These are phyloP conservation scores for Ascobolus immersus DNA, from an alignment of 495 filamentous ascomycete species.

Conservation along the genomic window DNA sequence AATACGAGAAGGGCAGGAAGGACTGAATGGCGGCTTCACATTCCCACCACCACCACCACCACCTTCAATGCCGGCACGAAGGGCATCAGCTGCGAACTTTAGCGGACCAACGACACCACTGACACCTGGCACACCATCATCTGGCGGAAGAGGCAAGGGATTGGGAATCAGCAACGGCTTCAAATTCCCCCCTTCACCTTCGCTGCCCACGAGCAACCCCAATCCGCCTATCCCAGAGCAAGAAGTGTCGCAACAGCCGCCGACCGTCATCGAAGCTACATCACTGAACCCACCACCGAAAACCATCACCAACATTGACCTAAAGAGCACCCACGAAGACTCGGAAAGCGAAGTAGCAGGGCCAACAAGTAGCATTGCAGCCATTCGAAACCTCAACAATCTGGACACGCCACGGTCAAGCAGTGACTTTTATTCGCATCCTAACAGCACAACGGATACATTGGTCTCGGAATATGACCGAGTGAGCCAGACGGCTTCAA, in stretches of 20 bases:
- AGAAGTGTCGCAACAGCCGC: slow-evolving; percentile 1
- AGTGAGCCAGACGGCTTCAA: slow-evolving; percentile 24
- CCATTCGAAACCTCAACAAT: slow-evolving; percentile 17
- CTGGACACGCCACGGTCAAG: slow-evolving; percentile 59
- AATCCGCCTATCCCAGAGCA: no score
- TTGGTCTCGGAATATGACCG: slow-evolving; percentile 74
- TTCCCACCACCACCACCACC: slow-evolving; percentile 8
- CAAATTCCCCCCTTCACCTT: slow-evolving; percentile 11
- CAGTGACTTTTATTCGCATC: slow-evolving; percentile 77
- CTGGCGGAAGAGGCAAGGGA: no score
- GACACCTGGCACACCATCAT: no score
- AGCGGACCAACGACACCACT: slow-evolving; percentile 8
- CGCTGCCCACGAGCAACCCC: no score
- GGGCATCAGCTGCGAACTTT: no score
- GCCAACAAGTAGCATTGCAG: slow-evolving; percentile 3
- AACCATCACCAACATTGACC: slow-evolving; percentile 13
- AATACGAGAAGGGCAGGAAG: no score
- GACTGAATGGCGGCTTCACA: no score
- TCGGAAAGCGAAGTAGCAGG: slow-evolving; percentile 11
- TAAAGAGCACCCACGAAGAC: slow-evolving; percentile 12
- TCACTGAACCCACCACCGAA: slow-evolving; percentile 9
- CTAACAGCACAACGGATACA: slow-evolving; percentile 84
- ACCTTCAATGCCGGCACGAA: no score
- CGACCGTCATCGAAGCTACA: slow-evolving; percentile 7
- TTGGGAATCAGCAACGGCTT: slow-evolving; percentile 11